A percentile compares a stretch with the other conserved stretches of the same genome.
phyloP scores from a whole-genome alignment of 2,329 filamentous ascomycete genomes.

The Exophiala phaeomuriformis region DNA sequence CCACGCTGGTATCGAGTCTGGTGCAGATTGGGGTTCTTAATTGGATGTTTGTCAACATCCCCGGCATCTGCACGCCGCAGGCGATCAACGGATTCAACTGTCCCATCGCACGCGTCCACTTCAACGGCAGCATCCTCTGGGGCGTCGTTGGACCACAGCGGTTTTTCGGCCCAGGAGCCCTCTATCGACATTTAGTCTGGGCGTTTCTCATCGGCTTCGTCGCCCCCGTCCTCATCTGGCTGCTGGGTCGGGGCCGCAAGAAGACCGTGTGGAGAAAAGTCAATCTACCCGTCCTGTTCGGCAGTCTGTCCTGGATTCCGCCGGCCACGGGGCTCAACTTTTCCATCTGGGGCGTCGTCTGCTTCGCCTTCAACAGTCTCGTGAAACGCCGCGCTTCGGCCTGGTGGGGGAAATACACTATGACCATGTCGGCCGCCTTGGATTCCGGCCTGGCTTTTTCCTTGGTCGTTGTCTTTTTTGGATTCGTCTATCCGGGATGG shows the following conservation, averaged over 20 bases:
- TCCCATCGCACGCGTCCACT: slow-evolving; percentile 78
- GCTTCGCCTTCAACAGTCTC: slow-evolving; percentile 71
- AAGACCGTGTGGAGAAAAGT: slow-evolving; percentile 64
- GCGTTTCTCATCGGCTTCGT: slow-evolving; percentile 71
- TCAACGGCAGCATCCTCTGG: slow-evolving; percentile 86
- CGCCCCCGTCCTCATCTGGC: slow-evolving; percentile 66
- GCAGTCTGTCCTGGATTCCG: slow-evolving; percentile 77
- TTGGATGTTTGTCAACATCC: slow-evolving; percentile 79
- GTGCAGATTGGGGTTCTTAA: slow-evolving; percentile 80
- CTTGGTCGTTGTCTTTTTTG: slow-evolving; percentile 77
- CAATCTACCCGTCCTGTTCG: slow-evolving; percentile 76
- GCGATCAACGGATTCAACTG: slow-evolving; percentile 86
- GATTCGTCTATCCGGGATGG: slow-evolving; percentile 72
- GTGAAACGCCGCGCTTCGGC: slow-evolving; percentile 60
- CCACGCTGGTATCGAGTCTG: slow-evolving; percentile 61
- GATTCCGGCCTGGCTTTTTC: slow-evolving; percentile 78
- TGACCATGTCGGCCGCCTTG: slow-evolving; percentile 76
- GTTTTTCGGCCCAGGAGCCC: slow-evolving; percentile 70
- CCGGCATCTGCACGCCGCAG: slow-evolving; percentile 66
- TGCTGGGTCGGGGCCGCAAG: slow-evolving; percentile 54
- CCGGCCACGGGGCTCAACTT: slow-evolving; percentile 81
- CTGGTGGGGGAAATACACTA: slow-evolving; percentile 90
- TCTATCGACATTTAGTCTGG: slow-evolving; percentile 72
- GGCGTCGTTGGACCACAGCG: slow-evolving; percentile 75
- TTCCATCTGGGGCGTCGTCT: slow-evolving; percentile 77